Conservation (phyloP, 2,329 filamentous ascomycete genomes). For the Fusarium devonianum region DNA sequence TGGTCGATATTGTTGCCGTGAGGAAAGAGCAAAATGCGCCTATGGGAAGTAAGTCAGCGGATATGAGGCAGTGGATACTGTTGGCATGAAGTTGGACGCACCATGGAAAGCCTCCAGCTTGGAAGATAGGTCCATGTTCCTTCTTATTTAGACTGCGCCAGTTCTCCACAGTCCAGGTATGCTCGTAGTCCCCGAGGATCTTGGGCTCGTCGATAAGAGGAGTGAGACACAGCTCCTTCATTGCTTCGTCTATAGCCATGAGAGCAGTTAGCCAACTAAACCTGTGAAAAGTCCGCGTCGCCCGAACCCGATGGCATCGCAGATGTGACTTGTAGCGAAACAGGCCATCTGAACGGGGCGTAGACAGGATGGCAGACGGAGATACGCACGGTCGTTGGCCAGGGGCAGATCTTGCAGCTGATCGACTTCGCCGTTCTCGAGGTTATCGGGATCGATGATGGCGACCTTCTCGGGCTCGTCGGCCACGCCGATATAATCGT, state of each 20-base stretch:
- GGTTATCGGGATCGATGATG: conserved; percentile 62
- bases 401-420: conserved; percentile 56
- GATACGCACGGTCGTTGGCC: conserved; percentile 61
- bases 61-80: conserved; percentile 41
- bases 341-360: conserved; percentile 5
- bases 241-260: conserved; percentile 72
- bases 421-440: conserved; percentile 56
- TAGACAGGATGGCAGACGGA: conserved; percentile 3
- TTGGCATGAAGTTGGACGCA: conserved; percentile 46
- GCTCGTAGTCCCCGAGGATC: conserved; percentile 74
- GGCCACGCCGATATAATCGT: conserved; percentile 61
- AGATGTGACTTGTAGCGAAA: background rate
- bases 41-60: conserved; percentile 47
- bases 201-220: conserved; percentile 78
- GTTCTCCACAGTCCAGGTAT: conserved; percentile 88
- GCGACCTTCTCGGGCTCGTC: conserved; percentile 59
- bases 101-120: conserved; percentile 89
- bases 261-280: conserved; percentile 30
- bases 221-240: conserved; percentile 80
- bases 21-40: conserved; percentile 94
- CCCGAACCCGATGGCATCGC: background rate
- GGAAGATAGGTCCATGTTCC: conserved; percentile 86
- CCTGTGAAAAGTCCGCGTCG: background rate
- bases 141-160: conserved; percentile 81
- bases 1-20: conserved; percentile 94